Percentiles rank a stretch among this genome's conserved stretches.
Evolutionary conservation across 2,329 filamentous ascomycete genomes (phyloP).

Genomic region (Dendrostoma leiphaemia): DNA sequence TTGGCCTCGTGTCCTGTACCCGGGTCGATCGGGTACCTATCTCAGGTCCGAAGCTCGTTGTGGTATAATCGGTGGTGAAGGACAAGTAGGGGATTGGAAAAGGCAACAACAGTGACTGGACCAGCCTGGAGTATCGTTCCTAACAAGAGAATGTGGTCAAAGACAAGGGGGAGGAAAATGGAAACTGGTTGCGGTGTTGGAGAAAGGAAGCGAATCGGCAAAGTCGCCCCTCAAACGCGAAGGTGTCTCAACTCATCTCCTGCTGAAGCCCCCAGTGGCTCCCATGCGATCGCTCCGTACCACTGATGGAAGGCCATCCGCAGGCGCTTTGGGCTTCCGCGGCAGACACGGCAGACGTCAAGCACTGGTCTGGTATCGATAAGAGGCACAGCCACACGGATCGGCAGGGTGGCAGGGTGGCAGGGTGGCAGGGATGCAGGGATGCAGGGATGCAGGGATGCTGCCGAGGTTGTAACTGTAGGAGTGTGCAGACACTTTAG

Average conservation of each 20-base stretch:
- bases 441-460: no score
- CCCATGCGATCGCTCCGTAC: not conserved
- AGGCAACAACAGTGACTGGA: not conserved
- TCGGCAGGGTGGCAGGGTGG: not conserved
- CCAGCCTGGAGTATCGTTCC: not conserved
- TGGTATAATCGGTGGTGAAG: not conserved
- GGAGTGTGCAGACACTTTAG: not conserved
- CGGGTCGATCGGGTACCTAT: no score
- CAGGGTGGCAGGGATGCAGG: no score
- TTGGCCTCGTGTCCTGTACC: no score
- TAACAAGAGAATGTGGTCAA: not conserved
- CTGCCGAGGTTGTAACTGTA: not conserved
- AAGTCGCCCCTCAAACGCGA: not conserved
- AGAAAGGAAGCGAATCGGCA: not conserved
- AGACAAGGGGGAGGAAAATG: not conserved
- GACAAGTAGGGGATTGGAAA: not conserved
- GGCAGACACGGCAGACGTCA: not conserved
- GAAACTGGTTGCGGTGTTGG: not conserved
- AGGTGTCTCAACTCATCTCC: slow-evolving; percentile 7
- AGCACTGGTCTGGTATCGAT: not conserved
- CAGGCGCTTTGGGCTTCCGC: no score
- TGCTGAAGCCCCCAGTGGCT: not conserved
- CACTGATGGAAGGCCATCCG: no score
- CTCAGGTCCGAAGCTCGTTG: no score
- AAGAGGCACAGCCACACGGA: not conserved